Conservation (phyloP, 495 filamentous ascomycete species). For the Collariella sp. region DNA sequence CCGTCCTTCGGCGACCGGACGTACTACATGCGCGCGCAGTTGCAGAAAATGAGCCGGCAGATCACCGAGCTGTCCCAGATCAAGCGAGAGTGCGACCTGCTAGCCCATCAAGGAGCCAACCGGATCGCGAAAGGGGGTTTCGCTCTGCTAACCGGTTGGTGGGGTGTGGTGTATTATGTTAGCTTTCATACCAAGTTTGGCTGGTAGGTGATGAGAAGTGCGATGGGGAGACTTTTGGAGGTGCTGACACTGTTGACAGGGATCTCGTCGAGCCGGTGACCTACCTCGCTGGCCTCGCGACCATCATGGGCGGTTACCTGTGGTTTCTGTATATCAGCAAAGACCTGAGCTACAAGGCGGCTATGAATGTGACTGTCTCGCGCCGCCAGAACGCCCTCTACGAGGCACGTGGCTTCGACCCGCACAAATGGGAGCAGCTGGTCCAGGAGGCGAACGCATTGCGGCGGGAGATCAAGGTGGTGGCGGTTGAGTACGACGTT, state of each 20-base stretch:
- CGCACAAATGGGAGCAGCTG: slow-evolving; percentile 64
- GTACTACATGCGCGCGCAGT: slow-evolving; percentile 66
- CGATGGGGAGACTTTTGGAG: not conserved
- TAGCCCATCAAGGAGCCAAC: slow-evolving; percentile 69
- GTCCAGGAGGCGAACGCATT: slow-evolving; percentile 77
- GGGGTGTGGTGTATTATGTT: slow-evolving; percentile 66
- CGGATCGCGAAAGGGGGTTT: slow-evolving; percentile 74
- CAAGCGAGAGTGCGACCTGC: slow-evolving; percentile 71
- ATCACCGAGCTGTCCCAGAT: slow-evolving; percentile 60
- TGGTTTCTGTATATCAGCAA: slow-evolving; percentile 93
- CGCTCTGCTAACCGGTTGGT: slow-evolving; percentile 62
- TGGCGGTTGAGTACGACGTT: slow-evolving; percentile 86
- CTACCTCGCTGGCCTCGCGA: slow-evolving; percentile 73
- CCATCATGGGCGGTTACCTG: slow-evolving; percentile 80
- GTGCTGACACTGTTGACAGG: slow-evolving; percentile 24
- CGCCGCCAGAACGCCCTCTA: slow-evolving; percentile 72
- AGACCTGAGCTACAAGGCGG: slow-evolving; percentile 76
- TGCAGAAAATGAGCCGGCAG: slow-evolving; percentile 60
- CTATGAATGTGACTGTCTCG: slow-evolving; percentile 77
- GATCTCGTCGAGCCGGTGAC: slow-evolving; percentile 88
- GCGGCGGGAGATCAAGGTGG: slow-evolving; percentile 67
- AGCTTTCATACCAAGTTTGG: slow-evolving; percentile 73
- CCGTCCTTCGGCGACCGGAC: slow-evolving; percentile 86
- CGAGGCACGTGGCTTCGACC: slow-evolving; percentile 62
- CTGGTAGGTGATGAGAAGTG: slow-evolving; percentile 34